Base-by-base conservation (phyloP, 2,329 filamentous ascomycete species). In the Ophiostoma perfectum region DNA sequence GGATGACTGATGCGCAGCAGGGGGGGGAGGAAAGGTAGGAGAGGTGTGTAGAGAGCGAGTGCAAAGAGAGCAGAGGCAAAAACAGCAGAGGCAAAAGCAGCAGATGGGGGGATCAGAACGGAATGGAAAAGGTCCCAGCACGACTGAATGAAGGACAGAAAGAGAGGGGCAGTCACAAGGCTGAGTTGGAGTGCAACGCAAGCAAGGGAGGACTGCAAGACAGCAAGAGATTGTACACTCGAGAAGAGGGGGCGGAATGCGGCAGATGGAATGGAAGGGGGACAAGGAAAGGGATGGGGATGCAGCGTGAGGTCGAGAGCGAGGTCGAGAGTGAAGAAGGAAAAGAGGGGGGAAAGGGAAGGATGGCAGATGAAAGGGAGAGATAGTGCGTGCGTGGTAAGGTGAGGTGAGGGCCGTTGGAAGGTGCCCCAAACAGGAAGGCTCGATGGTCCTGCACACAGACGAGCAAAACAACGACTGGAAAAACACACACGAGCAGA, bases 161-260 rank as follows among this genome's bases (percentile, higher is more conserved):
- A 44, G n/a, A 47, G 63, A 47, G 63, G 63, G 63, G 63, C 63
- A 64, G 63, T 64, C 63, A 64, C 63, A 64, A 64, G 63, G 63
- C 63, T 64, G 63, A 44, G 18, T 11, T 44, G 12, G 27, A 64
- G 63, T 44, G 63, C 41, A 62, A 55, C 58, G 65, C 39, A 27
- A 42, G 27, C 27, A 27, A 27, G 27, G 42, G 52, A 41, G 45
- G 52, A 42, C 11, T 27, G 27, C 16, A 27, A 27, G 27, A 27
- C 27, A 27, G 27, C 18, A 14, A 14, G 27, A 27, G 27, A 27
- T 27, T 27, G 12, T 27, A 36, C 58, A 62, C 11, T 41, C 14
- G 2, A 27, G n/a, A n/a, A 2, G 16, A 18, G 39, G 38, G 58
- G 38, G 42, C 39, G 49, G 27, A 18, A 16, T 14, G 27, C 9